Percentiles rank a stretch among this genome's conserved stretches.
Conservation (phyloP, 306 rosid species). For the Astragalus membranaceus region DNA sequence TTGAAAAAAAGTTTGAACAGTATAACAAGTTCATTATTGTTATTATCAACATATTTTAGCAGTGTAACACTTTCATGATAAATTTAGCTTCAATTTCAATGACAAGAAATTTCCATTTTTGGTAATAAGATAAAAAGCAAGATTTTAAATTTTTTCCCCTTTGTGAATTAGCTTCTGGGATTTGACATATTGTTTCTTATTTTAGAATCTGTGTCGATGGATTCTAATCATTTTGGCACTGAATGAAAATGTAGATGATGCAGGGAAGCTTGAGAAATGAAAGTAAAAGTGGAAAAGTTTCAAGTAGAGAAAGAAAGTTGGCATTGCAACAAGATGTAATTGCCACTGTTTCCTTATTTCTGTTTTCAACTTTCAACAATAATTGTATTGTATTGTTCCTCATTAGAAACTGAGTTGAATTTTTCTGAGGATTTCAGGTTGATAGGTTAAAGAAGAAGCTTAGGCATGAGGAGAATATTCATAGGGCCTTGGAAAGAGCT, state of each 20-base stretch:
- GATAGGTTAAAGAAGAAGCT: conserved; percentile 89
- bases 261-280: conserved; percentile 40
- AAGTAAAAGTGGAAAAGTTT: conserved; percentile 36
- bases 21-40: conserved; percentile 13
- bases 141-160: not conserved
- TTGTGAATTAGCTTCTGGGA: conserved; percentile 7
- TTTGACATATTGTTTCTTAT: not conserved
- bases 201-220: conserved; percentile 8
- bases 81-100: no score
- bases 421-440: conserved; percentile 41
- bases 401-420: conserved; percentile 5
- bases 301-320: conserved; percentile 53
- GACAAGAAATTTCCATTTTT: no score
- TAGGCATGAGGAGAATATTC: conserved; percentile 77
- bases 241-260: conserved; percentile 57
- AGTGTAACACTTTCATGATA: no score
- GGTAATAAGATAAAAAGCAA: not conserved
- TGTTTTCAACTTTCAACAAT: not conserved
- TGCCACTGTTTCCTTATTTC: not conserved
- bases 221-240: conserved; percentile 19
- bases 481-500: conserved; percentile 85
- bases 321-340: conserved; percentile 81
- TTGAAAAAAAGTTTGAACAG: conserved; percentile 46
- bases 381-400: not conserved
- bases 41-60: no score